phyloP scores from a whole-genome alignment of 1,284 basidiomycete genomes.

The Mycena citricolor region DNA sequence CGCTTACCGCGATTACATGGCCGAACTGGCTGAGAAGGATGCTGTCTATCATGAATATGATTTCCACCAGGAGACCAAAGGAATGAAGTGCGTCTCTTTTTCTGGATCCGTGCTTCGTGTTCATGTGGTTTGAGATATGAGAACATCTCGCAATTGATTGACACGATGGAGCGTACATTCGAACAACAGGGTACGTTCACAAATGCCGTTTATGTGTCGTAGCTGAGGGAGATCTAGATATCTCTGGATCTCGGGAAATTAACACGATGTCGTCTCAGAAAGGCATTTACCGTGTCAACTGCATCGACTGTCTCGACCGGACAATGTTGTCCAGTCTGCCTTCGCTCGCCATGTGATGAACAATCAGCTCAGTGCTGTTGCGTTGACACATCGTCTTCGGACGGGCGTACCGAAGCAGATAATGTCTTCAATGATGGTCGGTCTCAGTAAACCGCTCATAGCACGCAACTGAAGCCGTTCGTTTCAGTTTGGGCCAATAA shows the following conservation, averaged over 20 bases:
- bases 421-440: conserved; percentile 83
- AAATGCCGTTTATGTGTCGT: conserved; percentile 3
- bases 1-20: conserved; percentile 73
- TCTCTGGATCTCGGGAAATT: conserved; percentile 79
- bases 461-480: conserved; percentile 9
- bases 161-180: conserved; percentile 70
- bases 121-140: conserved; percentile 65
- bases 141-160: conserved; percentile 81
- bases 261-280: conserved; percentile 78
- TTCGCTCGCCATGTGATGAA: conserved; percentile 83
- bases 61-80: conserved; percentile 88
- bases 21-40: conserved; percentile 59
- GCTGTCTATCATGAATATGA: conserved; percentile 82
- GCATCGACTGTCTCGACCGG: conserved; percentile 90
- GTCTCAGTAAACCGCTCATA: conserved; percentile 3
- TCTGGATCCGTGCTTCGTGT: background rate
- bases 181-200: conserved; percentile 63
- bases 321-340: conserved; percentile 97
- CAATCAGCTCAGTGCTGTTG: conserved; percentile 80
- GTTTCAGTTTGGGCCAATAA: conserved; percentile 91
- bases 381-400: conserved; percentile 56
- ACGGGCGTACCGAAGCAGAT: conserved; percentile 63
- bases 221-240: conserved; percentile 49
- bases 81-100: conserved; percentile 72
- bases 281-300: conserved; percentile 85